Evolutionary conservation across 2,329 filamentous ascomycete species (phyloP), one percentile per base, ranked within the genome.

Genomic region (Cercospora brassicicola): DNA sequence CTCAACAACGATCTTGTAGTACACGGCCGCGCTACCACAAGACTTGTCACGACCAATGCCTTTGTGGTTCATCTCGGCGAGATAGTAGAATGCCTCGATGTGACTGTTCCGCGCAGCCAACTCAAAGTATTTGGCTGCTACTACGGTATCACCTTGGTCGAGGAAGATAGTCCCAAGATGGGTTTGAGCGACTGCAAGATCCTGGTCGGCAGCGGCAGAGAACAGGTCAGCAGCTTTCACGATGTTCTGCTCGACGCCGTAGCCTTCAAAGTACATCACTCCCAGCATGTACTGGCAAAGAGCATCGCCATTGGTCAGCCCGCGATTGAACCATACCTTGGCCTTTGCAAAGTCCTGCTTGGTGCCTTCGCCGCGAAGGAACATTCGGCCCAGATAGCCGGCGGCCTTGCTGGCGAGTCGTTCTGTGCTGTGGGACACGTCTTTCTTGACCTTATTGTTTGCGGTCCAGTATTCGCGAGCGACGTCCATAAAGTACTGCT

Each of bases 71-170:
- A 97, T 88, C 80, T 97, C 94, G 1, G 92, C 94, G 3, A 97
- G 87, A 78, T 96, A 96, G 81, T 97, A 97, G 77, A 92, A 92
- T 0, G 93, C 91, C 79, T 97, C 93, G 69, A 97, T 91, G 76
- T 93, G 91, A 13, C 90, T 90, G 77, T 93, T 93, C 26, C 92
- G 85, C 48, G 90, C 90, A 4, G 94, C 94, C 59, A 94, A 85
- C 76, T 97, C 93, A 74, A 97, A 97, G 78, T 96, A 96, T 72
- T 90, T 89, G 68, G 89, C 91, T 2, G 94, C 94, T 0, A 90
- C 89, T 4, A 86, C 82, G n/a, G 95, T 82, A 73, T 96, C 93
- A 18, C 93, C 93, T 78, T 96, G 93, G 73, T 97, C 93, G 6
- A 97, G 86, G 78, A 96, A 95, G 1, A 97, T 84, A 10, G 89